Evolutionary conservation across 1,139 yeast species (phyloP).

Genomic region (Geotrichum restrictum): DNA sequence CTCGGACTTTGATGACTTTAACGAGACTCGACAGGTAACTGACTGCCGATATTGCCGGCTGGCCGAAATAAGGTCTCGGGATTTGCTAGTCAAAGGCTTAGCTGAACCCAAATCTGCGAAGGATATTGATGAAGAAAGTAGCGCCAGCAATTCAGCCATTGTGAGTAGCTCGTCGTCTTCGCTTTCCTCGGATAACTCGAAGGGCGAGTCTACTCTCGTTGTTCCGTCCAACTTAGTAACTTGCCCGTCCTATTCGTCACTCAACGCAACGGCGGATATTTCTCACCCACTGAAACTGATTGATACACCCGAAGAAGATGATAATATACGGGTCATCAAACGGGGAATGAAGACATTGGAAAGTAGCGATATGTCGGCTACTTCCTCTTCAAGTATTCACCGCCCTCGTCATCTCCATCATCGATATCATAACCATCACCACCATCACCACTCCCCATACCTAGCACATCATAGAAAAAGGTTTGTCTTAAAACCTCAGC

Average conservation of each 20-base stretch:
- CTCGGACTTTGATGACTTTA: conserved; percentile 1
- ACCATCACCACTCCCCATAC: not conserved
- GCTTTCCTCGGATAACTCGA: not conserved
- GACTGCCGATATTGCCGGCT: conserved; percentile 3
- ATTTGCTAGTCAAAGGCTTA: not conserved
- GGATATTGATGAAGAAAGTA: not conserved
- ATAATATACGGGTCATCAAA: not conserved
- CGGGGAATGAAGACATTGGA: too few relatives aligned
- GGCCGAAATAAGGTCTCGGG: not conserved
- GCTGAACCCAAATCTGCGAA: not conserved
- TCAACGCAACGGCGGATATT: conserved; percentile 7
- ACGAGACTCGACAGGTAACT: not conserved
- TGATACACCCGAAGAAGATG: not conserved
- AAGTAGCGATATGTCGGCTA: too few relatives aligned
- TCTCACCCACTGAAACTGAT: conserved; percentile 1
- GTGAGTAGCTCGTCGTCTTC: not conserved
- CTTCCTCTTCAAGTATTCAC: too few relatives aligned
- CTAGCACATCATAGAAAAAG: conserved; percentile 4
- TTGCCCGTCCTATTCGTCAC: conserved; percentile 7
- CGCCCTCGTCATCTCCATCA: too few relatives aligned
- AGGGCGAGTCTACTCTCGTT: not conserved
- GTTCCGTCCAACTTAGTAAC: not conserved
- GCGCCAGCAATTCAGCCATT: not conserved
- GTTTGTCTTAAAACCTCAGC: conserved; percentile 10
- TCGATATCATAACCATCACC: not conserved